Base-by-base conservation (phyloP, 2,329 filamentous ascomycete species). In the Colletotrichum sp. region DNA sequence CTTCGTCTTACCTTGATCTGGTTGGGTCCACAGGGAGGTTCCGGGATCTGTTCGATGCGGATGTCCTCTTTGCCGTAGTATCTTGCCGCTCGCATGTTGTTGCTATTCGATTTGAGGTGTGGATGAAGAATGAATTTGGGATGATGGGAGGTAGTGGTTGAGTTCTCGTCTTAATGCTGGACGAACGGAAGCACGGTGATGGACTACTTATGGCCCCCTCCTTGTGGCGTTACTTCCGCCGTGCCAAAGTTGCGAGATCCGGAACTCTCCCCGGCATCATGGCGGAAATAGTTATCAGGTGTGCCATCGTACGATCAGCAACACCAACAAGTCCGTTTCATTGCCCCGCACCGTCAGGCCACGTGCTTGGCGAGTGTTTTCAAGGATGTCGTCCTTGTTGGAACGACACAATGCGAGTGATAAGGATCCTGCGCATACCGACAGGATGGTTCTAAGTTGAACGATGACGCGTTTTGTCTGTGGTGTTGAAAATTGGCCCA, bases 11-110 rank as follows among this genome's bases (percentile, higher is more conserved):
- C 72, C 64, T 77, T 83, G 78, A 93, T 86, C 80, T 92, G 88
- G 3, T 88, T 88, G 10, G 86, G 82, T 7, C 86, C 84, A 71
- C 89, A 88, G 9, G 81, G 77, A 2, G 89, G 88, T 64, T 86
- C 84, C 6, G 86, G 85, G 30, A 92, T 84, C 76, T 89, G 80
- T 77, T 91, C 89, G 77, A 92, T 86, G 55, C 89, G 84, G 71
- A 92, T 87, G 79, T 92, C 89, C 77, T 88, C 86, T 75, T 87
- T 88, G 18, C 89, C 90, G 79, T 91, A 88, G 78, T 89, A 92
- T 78, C 88, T 84, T 28, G 88, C 87, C 63, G 90, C 90, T 78
- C 86, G 86, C 90, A 91, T 91, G 26, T 77, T 79, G 71, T 26
- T 7, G 0, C 16, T 18, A 16, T 9, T 69, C 16, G 2, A 39